Evolutionary conservation across 2,329 filamentous ascomycete genomes (phyloP).

Genomic region (Botrytis sinoallii): DNA sequence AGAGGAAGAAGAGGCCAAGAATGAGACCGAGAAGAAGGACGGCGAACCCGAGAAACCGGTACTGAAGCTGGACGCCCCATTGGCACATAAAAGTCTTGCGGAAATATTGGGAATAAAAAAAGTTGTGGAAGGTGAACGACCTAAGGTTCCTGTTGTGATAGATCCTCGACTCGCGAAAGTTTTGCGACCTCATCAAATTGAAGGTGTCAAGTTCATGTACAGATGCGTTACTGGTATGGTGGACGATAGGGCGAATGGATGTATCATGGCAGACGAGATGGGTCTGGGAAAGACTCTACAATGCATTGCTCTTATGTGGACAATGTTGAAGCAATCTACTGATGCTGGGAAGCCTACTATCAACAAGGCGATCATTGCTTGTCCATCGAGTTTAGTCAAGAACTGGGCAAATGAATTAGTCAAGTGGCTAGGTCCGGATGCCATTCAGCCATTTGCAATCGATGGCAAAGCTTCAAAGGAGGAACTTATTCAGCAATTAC

Average conservation of each 20-base stretch:
- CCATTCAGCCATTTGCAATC: conserved; percentile 89
- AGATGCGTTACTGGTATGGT: conserved; percentile 92
- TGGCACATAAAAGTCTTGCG: conserved; percentile 91
- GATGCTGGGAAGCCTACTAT: conserved; percentile 93
- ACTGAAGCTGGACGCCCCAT: conserved; percentile 65
- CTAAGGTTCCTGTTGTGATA: conserved; percentile 94
- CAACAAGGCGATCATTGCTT: conserved; percentile 95
- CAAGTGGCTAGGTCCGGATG: conserved; percentile 93
- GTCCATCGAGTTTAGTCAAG: conserved; percentile 90
- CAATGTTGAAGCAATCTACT: conserved; percentile 88
- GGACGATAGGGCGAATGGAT: conserved; percentile 88
- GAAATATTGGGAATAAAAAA: conserved; percentile 96
- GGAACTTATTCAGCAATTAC: conserved; percentile 82
- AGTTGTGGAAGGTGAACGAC: conserved; percentile 72
- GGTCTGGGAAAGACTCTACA: conserved; percentile 95
- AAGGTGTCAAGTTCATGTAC: conserved; percentile 98
- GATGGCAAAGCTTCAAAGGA: conserved; percentile 96
- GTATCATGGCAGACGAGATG: conserved; percentile 99
- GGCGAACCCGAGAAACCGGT: conserved; percentile 41
- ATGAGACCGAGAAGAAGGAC: conserved; percentile 44
- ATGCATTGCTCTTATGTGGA: conserved; percentile 97
- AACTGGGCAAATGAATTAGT: conserved; percentile 98
- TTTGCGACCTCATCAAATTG: conserved; percentile 91
- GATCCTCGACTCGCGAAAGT: conserved; percentile 88
- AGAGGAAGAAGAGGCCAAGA: conserved; percentile 39